phyloP scores from a whole-genome alignment of 2,329 filamentous ascomycete species.

The Microsporum ferrugineum region DNA sequence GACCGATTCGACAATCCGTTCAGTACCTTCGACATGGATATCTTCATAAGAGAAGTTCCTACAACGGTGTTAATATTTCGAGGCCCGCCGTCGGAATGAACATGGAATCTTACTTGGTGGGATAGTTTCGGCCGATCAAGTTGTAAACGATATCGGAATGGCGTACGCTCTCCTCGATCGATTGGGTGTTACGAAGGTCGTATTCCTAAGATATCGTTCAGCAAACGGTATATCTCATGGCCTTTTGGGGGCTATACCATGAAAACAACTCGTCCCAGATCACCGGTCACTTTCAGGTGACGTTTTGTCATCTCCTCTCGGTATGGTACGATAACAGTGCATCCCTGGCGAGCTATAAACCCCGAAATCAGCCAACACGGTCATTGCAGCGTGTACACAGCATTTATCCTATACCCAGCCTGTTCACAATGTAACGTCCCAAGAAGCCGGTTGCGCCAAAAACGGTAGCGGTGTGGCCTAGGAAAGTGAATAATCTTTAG shows the following conservation, averaged over 20 bases:
- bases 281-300: conserved; percentile 90
- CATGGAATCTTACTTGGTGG: conserved; percentile 64
- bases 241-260: conserved; percentile 45
- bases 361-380: conserved; percentile 24
- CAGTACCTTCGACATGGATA: conserved; percentile 82
- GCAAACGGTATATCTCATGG: neutral
- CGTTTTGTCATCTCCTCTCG: conserved; percentile 97
- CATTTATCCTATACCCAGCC: conserved; percentile 52
- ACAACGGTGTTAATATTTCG: neutral
- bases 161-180: conserved; percentile 90
- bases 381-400: neutral
- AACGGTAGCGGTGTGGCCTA: conserved; percentile 90
- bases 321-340: conserved; percentile 84
- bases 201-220: conserved; percentile 55
- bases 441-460: conserved; percentile 95
- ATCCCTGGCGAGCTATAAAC: conserved; percentile 70
- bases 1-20: conserved; percentile 84
- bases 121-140: conserved; percentile 83
- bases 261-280: conserved; percentile 81
- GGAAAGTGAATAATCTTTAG: conserved; percentile 3
- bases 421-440: conserved; percentile 94
- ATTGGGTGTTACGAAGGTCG: conserved; percentile 85
- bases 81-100: neutral
- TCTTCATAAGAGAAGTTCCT: conserved; percentile 91
- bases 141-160: conserved; percentile 98